Conservation (phyloP, 1,139 yeast species). For the Candida labiduridarum region DNA sequence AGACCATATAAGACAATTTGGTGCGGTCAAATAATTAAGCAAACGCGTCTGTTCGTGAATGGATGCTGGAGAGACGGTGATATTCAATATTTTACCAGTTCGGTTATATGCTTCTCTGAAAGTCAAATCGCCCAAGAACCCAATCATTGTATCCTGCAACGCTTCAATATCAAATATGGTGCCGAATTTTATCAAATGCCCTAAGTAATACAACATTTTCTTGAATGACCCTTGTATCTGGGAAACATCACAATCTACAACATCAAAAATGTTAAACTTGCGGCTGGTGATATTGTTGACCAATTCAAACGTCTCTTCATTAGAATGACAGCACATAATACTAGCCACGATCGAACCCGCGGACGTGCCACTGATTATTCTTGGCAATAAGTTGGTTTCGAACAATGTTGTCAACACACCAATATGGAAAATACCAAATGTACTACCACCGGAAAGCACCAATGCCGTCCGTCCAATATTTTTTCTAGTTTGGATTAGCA, state of each 20-base stretch:
- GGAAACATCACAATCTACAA: slow-evolving; percentile 24
- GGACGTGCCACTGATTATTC: slow-evolving; percentile 92
- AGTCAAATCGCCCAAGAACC: slow-evolving; percentile 86
- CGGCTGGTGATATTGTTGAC: slow-evolving; percentile 55
- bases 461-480: slow-evolving; percentile 93
- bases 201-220: slow-evolving; percentile 32
- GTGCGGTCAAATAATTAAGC: slow-evolving; percentile 51
- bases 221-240: slow-evolving; percentile 47
- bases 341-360: slow-evolving; percentile 97
- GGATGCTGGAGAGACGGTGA: slow-evolving; percentile 59
- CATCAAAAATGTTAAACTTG: slow-evolving; percentile 72
- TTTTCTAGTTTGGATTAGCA: slow-evolving; percentile 84
- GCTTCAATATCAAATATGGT: slow-evolving; percentile 85
- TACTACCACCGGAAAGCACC: slow-evolving; percentile 92
- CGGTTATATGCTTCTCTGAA: slow-evolving; percentile 62
- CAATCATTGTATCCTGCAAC: slow-evolving; percentile 71
- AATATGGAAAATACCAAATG: slow-evolving; percentile 88
- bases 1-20: slow-evolving; percentile 62
- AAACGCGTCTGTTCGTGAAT: slow-evolving; percentile 60
- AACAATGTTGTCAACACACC: slow-evolving; percentile 85
- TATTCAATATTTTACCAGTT: slow-evolving; percentile 59
- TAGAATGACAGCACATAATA: slow-evolving; percentile 77
- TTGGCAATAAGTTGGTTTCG: slow-evolving; percentile 75
- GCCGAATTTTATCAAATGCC: slow-evolving; percentile 73
- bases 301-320: slow-evolving; percentile 66